Base-by-base conservation (phyloP, 2,329 filamentous ascomycete genomes). In the Colletotrichum tropicicola region DNA sequence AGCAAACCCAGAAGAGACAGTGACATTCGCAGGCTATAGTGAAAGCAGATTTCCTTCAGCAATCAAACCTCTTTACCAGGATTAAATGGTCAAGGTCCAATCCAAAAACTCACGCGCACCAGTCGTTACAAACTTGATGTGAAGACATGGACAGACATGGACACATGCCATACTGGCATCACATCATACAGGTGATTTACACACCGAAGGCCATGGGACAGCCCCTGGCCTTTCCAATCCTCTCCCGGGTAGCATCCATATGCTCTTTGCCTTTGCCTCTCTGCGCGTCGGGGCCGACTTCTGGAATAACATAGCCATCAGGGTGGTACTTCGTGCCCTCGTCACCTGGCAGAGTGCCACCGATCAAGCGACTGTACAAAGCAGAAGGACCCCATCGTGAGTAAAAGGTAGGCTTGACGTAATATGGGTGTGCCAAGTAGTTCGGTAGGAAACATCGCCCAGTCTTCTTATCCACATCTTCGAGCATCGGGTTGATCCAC, bases 381-480 rank as follows among this genome's bases (percentile, higher is more conserved):
- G 78, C 83, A 47, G 71, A 72, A 0, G 77, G 83, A 23, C 80
- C 81, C 82, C 79, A 88, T 47, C 79, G 79, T 65, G 77, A 83
- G 79, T 74, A 80, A 49, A 79, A 74, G 1, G 80, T 85, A 27
- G 79, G 80, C 68, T 83, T 80, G 47, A 85, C 79, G 69, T 87
- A 88, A 73, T 83, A 87, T 8, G 86, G 86, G 13, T 83, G 80
- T 0, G 80, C 78, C 30, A 82, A 77, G 74, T 81, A 86, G 12
- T 73, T 53, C 0, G 70, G 72, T 9, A 78, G 63, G 66, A 80
- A 79, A 65, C 80, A 78, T 12, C 78, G 77, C 2, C 80, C 78
- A 2, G 79, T 75, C 17, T 79, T 72, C 5, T 81, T 74, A 6
- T 74, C 73, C 59, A 80, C 71, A 6, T 70, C 68, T 12, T 60